Conservation (phyloP, 139 green algal genomes). For the Chlamydomonas schloesseri region DNA sequence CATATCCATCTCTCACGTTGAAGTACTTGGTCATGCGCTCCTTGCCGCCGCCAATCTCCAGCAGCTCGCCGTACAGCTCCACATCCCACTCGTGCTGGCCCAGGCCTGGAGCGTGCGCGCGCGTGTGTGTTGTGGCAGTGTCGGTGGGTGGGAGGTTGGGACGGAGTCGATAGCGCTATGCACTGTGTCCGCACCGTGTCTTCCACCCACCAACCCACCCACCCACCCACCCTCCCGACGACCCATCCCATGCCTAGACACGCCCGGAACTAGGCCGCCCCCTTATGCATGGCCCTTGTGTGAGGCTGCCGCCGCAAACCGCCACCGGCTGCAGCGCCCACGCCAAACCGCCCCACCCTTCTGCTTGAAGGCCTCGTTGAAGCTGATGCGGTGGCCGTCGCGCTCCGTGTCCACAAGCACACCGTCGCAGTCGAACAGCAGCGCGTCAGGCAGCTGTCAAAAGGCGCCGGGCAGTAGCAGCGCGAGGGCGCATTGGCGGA, state of each 20-base stretch:
- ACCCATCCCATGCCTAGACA: too few species aligned
- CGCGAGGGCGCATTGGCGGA: too few species aligned
- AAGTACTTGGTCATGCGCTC: constrained; percentile 99
- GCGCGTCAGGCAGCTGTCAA: constrained; percentile 68
- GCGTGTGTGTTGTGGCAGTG: not conserved
- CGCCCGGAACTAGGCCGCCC: too few species aligned
- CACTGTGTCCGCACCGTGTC: too few species aligned
- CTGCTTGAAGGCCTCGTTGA: constrained; percentile 95
- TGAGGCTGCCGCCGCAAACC: too few species aligned
- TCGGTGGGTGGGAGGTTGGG: too few species aligned
- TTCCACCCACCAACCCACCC: too few species aligned
- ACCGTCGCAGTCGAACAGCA: constrained; percentile 70
- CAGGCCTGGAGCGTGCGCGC: constrained; percentile 71
- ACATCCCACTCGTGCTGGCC: constrained; percentile 86
- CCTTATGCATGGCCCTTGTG: too few species aligned
- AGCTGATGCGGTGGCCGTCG: constrained; percentile 93
- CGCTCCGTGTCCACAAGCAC: constrained; percentile 96
- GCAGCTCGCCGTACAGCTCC: constrained; percentile 93
- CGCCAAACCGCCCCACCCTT: constrained; percentile 67
- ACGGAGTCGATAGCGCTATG: too few species aligned
- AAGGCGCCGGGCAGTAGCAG: too few species aligned
- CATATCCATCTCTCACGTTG: constrained; percentile 45
- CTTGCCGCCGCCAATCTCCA: constrained; percentile 98
- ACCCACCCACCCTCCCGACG: too few species aligned
- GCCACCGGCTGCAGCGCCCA: too few species aligned